phyloP scores from a whole-genome alignment of 495 filamentous ascomycete genomes.

The Chaetomidium leptoderma region DNA sequence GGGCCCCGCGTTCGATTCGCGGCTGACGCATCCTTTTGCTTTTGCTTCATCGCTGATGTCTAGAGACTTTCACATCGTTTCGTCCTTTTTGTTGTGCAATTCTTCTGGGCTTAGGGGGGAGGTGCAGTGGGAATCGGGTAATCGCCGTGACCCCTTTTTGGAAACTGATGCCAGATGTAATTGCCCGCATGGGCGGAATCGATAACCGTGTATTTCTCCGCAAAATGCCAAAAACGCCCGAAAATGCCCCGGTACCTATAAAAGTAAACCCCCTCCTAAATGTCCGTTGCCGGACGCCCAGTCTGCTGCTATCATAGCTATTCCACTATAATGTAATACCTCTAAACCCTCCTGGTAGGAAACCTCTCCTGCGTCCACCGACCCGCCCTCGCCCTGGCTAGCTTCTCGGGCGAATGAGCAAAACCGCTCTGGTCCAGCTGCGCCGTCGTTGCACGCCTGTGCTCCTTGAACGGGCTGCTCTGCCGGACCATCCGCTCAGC shows the following conservation, averaged over 20 bases:
- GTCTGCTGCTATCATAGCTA: neutral
- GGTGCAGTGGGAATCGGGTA: too few relatives aligned
- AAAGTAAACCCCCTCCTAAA: neutral
- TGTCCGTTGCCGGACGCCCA: neutral
- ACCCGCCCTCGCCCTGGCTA: constrained; percentile 27
- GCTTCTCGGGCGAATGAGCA: constrained; percentile 26
- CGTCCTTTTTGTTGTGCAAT: neutral
- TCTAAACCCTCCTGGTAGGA: constrained; percentile 32
- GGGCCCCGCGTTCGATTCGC: constrained; percentile 51
- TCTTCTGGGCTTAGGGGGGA: too few relatives aligned
- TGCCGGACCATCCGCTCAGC: constrained; percentile 30
- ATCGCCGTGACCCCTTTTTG: too few relatives aligned
- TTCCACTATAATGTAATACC: neutral
- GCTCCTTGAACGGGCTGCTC: constrained; percentile 29
- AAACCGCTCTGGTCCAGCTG: neutral
- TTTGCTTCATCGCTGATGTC: neutral
- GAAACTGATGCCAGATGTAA: neutral
- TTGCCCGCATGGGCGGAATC: neutral
- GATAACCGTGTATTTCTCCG: neutral
- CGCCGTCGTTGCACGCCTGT: constrained; percentile 7
- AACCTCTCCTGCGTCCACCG: constrained; percentile 40
- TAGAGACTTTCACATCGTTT: neutral
- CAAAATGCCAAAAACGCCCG: neutral
- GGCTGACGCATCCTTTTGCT: constrained; percentile 24
- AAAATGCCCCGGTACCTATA: neutral